phyloP scores from a whole-genome alignment of 495 filamentous ascomycete species.

The Penicillium steckii region DNA sequence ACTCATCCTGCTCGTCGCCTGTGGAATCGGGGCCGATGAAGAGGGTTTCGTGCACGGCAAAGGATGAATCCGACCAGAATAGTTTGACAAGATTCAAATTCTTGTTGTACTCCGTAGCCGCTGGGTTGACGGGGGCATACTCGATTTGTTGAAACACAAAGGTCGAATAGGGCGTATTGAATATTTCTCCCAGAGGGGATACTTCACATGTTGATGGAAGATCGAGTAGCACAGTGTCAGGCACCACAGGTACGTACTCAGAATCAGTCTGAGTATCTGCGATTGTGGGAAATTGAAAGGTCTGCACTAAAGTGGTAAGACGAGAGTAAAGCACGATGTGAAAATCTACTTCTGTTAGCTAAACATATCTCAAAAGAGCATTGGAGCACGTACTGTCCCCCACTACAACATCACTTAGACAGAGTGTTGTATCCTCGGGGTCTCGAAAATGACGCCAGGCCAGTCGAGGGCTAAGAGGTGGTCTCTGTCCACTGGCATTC shows the following conservation, averaged over 20 bases:
- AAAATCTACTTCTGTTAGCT: slow-evolving; percentile 21
- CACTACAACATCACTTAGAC: slow-evolving; percentile 30
- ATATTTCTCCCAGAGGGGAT: background rate
- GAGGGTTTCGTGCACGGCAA: slow-evolving; percentile 37
- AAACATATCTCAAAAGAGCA: background rate
- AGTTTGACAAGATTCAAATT: slow-evolving; percentile 34
- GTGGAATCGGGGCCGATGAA: slow-evolving; percentile 18
- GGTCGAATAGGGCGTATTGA: slow-evolving; percentile 22
- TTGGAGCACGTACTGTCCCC: slow-evolving; percentile 27
- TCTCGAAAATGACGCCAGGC: slow-evolving; percentile 49
- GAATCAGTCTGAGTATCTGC: slow-evolving; percentile 13
- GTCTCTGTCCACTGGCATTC: slow-evolving; percentile 7
- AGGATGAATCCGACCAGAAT: slow-evolving; percentile 33
- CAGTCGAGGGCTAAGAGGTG: slow-evolving; percentile 25
- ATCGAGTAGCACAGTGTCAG: slow-evolving; percentile 43
- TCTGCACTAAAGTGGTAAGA: slow-evolving; percentile 33
- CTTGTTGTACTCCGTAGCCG: slow-evolving; percentile 16
- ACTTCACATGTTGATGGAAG: slow-evolving; percentile 19
- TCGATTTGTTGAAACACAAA: slow-evolving; percentile 38
- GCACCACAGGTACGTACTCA: too few species aligned
- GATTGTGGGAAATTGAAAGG: slow-evolving; percentile 33
- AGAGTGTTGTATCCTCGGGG: slow-evolving; percentile 43
- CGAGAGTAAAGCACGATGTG: slow-evolving; percentile 46
- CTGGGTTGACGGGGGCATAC: slow-evolving; percentile 16
- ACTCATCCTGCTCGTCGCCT: slow-evolving; percentile 2